These are phyloP conservation scores for Aspergillus hancockii DNA, from an alignment of 495 filamentous ascomycete genomes.

Conservation along the genomic window DNA sequence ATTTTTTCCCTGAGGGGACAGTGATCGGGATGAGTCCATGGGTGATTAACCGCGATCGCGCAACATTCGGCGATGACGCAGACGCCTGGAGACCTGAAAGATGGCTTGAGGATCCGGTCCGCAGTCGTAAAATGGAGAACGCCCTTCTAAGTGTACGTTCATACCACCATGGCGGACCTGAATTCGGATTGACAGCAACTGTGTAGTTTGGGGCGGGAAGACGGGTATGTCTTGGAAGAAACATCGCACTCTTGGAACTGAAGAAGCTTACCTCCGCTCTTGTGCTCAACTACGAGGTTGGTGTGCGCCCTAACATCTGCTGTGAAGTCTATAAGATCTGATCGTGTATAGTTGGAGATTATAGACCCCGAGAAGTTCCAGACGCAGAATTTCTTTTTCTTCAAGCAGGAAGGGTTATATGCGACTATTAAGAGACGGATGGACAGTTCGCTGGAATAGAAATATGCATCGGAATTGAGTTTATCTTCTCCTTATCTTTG, in stretches of 20 bases:
- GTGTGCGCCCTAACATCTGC: neutral
- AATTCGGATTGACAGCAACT: neutral
- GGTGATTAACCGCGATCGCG: constrained; percentile 16
- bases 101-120: constrained; percentile 6
- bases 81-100: constrained; percentile 12
- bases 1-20: constrained; percentile 22
- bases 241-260: constrained; percentile 1
- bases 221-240: constrained; percentile 1
- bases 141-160: constrained; percentile 7
- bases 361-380: neutral
- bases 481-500: neutral
- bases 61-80: constrained; percentile 14
- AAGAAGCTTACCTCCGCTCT: constrained; percentile 1
- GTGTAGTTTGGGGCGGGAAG: constrained; percentile 5
- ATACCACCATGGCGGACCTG: neutral
- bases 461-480: too few relatives aligned
- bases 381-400: neutral
- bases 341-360: neutral
- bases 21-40: constrained; percentile 24
- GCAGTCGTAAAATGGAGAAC: constrained; percentile 2
- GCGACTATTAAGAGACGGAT: neutral
- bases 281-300: neutral
- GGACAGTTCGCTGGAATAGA: neutral
- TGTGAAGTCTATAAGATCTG: neutral
- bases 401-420: constrained; percentile 1